Conservation (phyloP, 805 yeast genomes). For the Pachysolen tannophilus region DNA sequence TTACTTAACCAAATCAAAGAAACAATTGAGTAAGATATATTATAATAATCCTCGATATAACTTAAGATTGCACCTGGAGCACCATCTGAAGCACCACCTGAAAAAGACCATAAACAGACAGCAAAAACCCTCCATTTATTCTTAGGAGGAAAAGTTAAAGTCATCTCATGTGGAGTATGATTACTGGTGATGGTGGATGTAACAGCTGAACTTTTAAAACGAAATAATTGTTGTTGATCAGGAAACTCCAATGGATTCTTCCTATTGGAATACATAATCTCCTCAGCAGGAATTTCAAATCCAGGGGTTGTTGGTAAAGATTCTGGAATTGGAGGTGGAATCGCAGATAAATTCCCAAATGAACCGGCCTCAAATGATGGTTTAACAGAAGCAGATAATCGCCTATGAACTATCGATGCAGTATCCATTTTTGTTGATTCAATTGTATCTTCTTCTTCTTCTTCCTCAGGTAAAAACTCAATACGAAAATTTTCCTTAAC, state of each 20-base stretch:
- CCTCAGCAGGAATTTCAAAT: slow-evolving; percentile 16
- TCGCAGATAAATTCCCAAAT: slow-evolving; percentile 9
- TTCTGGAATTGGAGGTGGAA: slow-evolving; percentile 31
- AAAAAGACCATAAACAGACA: slow-evolving; percentile 30
- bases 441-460: neutral
- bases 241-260: slow-evolving; percentile 9
- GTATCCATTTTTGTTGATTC: no score
- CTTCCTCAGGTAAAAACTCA: no score
- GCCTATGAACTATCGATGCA: slow-evolving; percentile 2
- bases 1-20: slow-evolving; percentile 51
- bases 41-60: slow-evolving; percentile 39
- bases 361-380: slow-evolving; percentile 3
- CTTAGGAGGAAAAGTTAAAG: slow-evolving; percentile 32
- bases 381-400: neutral
- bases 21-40: slow-evolving; percentile 42
- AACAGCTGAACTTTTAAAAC: slow-evolving; percentile 1
- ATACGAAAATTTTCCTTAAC: no score
- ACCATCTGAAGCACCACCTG: slow-evolving; percentile 43
- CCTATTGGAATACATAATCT: slow-evolving; percentile 1
- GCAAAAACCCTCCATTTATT: slow-evolving; percentile 35
- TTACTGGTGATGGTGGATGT: neutral
- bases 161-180: slow-evolving; percentile 21
- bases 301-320: slow-evolving; percentile 35
- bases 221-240: slow-evolving; percentile 12
- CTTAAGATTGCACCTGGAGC: slow-evolving; percentile 58